Conservation (phyloP, 2,329 filamentous ascomycete species). For the Neurospora crassa region DNA sequence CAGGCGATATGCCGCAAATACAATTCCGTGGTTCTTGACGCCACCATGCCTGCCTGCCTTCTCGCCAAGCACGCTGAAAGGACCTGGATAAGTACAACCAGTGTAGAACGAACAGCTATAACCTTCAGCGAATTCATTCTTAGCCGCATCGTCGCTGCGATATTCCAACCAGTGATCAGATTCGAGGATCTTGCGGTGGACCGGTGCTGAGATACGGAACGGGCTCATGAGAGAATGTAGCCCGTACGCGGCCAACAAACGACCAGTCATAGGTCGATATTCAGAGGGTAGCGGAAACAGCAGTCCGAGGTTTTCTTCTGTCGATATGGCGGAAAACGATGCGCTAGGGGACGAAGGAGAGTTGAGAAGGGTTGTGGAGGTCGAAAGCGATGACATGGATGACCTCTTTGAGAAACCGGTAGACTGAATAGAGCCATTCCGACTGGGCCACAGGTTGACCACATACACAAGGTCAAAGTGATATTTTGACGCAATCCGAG, state of each 20-base stretch:
- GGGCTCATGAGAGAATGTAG: slow-evolving; percentile 40
- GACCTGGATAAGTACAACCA: slow-evolving; percentile 18
- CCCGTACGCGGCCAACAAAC: slow-evolving; percentile 46
- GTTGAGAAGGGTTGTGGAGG: slow-evolving; percentile 1
- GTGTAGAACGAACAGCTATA: slow-evolving; percentile 46
- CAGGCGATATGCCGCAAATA: slow-evolving; percentile 47
- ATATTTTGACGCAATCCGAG: slow-evolving; percentile 45
- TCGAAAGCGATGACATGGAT: slow-evolving; percentile 8
- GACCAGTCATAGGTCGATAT: slow-evolving; percentile 30
- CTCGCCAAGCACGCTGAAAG: neutral
- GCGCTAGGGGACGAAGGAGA: slow-evolving; percentile 6
- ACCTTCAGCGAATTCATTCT: slow-evolving; percentile 38
- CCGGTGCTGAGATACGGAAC: slow-evolving; percentile 39
- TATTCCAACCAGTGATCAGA: slow-evolving; percentile 45
- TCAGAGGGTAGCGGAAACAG: slow-evolving; percentile 4
- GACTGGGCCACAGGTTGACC: slow-evolving; percentile 46
- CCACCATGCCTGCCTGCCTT: neutral
- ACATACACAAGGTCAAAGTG: slow-evolving; percentile 51
- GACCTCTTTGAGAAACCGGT: slow-evolving; percentile 11
- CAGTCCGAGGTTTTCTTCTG: slow-evolving; percentile 12
- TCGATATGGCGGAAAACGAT: slow-evolving; percentile 7
- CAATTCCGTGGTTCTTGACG: slow-evolving; percentile 36
- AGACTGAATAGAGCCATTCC: slow-evolving; percentile 14
- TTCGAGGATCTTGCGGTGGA: slow-evolving; percentile 41
- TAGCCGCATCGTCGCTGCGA: slow-evolving; percentile 30